phyloP scores from a whole-genome alignment of 495 filamentous ascomycete genomes.

The Penicillium herquei region DNA sequence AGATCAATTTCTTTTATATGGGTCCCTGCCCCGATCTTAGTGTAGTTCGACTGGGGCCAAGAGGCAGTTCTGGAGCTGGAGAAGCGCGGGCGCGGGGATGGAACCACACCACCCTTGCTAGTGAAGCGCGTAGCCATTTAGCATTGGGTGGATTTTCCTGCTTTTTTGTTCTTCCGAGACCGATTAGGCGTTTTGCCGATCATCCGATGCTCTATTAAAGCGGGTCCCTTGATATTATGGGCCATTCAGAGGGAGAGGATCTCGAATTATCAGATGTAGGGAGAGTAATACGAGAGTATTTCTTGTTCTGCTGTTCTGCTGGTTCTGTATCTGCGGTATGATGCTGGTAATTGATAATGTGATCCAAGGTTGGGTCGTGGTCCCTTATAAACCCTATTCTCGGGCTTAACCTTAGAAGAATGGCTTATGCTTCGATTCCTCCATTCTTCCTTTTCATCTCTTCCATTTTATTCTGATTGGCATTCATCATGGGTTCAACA shows the following conservation, averaged over 20 bases:
- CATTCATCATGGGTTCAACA: background rate
- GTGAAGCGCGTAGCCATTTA: constrained; percentile 2
- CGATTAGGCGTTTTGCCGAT: constrained; percentile 7
- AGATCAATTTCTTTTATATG: background rate
- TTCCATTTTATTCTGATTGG: background rate
- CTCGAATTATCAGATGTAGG: background rate
- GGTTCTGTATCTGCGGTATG: background rate
- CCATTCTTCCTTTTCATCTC: background rate
- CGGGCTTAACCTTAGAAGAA: too few relatives aligned
- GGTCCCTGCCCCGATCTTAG: background rate
- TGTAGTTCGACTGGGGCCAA: background rate
- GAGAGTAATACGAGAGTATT: background rate
- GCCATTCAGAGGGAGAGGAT: background rate
- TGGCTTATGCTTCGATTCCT: too few relatives aligned
- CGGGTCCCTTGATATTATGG: background rate
- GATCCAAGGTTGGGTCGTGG: too few relatives aligned
- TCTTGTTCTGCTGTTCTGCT: background rate
- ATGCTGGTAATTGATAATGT: background rate
- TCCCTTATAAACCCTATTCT: too few relatives aligned
- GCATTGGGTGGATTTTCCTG: background rate
- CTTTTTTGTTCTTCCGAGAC: background rate
- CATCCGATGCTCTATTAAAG: background rate
- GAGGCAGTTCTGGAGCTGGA: background rate
- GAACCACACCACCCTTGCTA: background rate
- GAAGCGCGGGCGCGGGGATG: background rate